phyloP scores from a whole-genome alignment of 352 stramenopile species.

The Phytophthora megakarya region DNA sequence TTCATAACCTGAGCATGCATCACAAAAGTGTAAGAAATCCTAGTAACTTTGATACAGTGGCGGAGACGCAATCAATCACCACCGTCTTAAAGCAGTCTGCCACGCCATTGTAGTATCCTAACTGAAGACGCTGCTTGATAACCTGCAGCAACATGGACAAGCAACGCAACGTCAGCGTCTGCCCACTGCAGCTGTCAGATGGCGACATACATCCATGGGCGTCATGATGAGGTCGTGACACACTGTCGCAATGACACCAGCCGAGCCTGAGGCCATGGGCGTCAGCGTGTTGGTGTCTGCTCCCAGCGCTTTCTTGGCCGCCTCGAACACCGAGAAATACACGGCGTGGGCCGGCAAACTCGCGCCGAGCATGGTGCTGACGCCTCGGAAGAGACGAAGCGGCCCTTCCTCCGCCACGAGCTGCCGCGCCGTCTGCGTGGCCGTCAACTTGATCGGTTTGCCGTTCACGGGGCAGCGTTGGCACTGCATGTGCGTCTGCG shows the following conservation, averaged over 20 bases:
- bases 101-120: constrained; percentile 97
- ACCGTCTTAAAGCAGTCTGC: constrained; percentile 88
- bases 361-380: constrained; percentile 97
- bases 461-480: constrained; percentile 77
- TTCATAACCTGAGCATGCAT: constrained; percentile 63
- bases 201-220: constrained; percentile 92
- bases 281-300: constrained; percentile 75
- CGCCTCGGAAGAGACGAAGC: constrained; percentile 94
- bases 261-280: constrained; percentile 75
- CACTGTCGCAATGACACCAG: constrained; percentile 94
- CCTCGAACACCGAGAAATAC: constrained; percentile 95
- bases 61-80: constrained; percentile 36
- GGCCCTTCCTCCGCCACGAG: constrained; percentile 73
- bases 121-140: constrained; percentile 98
- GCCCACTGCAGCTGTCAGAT: not conserved
- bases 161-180: constrained; percentile 2
- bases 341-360: constrained; percentile 96
- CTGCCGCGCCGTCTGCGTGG: constrained; percentile 62
- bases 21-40: constrained; percentile 17
- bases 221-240: constrained; percentile 99
- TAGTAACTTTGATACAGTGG: constrained; percentile 15
- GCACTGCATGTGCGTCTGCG: constrained; percentile 97
- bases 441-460: constrained; percentile 57
- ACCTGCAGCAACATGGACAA: constrained; percentile 58
- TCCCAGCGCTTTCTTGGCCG: constrained; percentile 81